Conservation (phyloP, 1,284 basidiomycete species). For the Phylloporus sp. region DNA sequence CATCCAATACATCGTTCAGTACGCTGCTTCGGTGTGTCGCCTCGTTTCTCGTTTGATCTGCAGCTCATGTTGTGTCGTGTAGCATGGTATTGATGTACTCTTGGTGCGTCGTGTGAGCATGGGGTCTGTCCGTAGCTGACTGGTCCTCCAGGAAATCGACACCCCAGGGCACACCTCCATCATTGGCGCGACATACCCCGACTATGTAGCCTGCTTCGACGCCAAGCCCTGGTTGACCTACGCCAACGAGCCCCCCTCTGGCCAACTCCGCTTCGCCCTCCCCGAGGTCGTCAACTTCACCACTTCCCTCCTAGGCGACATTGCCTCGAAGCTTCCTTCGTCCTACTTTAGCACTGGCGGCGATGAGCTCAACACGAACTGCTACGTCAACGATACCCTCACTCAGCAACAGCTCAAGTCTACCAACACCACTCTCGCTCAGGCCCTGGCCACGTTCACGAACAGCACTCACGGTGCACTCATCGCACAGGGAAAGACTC, state of each 20-base stretch:
- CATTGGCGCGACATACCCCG: constrained; percentile 62
- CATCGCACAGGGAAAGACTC: constrained; percentile 53
- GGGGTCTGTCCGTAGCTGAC: constrained; percentile 21
- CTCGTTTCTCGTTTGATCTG: not conserved
- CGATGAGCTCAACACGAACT: constrained; percentile 67
- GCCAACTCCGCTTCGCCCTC: constrained; percentile 65
- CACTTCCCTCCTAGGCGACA: constrained; percentile 46
- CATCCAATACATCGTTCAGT: constrained; percentile 59
- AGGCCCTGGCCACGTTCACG: constrained; percentile 60
- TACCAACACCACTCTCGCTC: constrained; percentile 49
- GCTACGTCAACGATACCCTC: constrained; percentile 55
- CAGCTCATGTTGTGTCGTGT: not conserved
- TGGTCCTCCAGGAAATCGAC: constrained; percentile 54
- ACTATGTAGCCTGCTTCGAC: constrained; percentile 66
- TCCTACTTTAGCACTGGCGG: constrained; percentile 69
- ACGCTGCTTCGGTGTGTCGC: constrained; percentile 60
- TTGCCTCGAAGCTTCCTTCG: constrained; percentile 49
- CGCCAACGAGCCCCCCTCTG: constrained; percentile 69
- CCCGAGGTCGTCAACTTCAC: constrained; percentile 51
- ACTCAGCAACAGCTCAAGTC: constrained; percentile 49
- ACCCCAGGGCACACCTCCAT: constrained; percentile 76
- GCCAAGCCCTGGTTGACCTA: constrained; percentile 58
- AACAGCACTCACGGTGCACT: constrained; percentile 54
- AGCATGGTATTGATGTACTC: constrained; percentile 37
- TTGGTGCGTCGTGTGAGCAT: constrained; percentile 26